These are phyloP conservation scores for Bipolaris zeicola DNA, from an alignment of 2,329 filamentous ascomycete species.

Conservation along the genomic window DNA sequence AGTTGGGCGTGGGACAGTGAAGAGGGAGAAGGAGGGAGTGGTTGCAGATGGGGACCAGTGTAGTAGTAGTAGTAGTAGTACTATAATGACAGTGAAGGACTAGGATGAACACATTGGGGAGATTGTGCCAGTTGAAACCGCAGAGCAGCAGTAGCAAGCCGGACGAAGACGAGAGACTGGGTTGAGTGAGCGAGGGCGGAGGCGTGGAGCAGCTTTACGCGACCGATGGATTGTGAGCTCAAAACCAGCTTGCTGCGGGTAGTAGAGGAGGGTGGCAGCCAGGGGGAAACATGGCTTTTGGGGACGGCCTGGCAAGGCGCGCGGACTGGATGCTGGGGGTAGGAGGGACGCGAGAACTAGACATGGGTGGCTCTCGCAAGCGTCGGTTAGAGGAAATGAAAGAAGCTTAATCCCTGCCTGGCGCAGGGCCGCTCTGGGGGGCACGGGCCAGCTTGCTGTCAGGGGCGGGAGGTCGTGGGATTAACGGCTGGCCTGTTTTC, in stretches of 20 bases:
- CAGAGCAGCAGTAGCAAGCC: conserved; percentile 14
- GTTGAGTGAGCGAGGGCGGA: conserved; percentile 9
- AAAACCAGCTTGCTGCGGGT: conserved; percentile 47
- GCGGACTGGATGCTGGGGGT: conserved; percentile 41
- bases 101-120: conserved; percentile 28
- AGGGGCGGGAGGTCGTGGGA: conserved; percentile 28
- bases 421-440: conserved; percentile 31
- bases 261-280: conserved; percentile 45
- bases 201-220: conserved; percentile 27
- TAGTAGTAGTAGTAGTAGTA: conserved; percentile 24
- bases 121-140: conserved; percentile 20
- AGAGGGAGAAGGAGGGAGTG: conserved; percentile 5
- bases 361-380: conserved; percentile 40
- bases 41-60: conserved; percentile 19
- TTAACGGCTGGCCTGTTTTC: conserved; percentile 20
- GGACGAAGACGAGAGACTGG: conserved; percentile 10
- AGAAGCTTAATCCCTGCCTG: conserved; percentile 35
- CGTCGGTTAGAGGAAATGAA: conserved; percentile 46
- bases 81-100: conserved; percentile 31
- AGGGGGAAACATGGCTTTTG: conserved; percentile 46
- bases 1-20: conserved; percentile 22
- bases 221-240: conserved; percentile 36
- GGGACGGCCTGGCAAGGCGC: conserved; percentile 36
- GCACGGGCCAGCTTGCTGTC: conserved; percentile 38
- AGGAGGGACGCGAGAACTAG: conserved; percentile 37